Base-by-base conservation (phyloP, 1,139 yeast genomes). In the Lodderomyces beijingensis region DNA sequence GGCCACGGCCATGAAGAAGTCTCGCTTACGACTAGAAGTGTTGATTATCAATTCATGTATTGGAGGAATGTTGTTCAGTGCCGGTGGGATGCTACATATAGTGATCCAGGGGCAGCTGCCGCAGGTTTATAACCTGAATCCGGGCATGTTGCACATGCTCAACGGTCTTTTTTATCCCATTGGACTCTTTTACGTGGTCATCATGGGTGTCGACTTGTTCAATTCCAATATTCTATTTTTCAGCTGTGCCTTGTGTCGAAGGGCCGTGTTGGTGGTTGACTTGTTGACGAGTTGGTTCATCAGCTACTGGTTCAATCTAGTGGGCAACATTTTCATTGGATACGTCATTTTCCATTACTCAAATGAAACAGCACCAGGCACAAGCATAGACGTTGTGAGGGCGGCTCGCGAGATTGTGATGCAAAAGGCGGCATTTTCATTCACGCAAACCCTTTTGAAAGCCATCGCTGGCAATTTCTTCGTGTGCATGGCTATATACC, bases 1-100 rank as follows among this genome's bases (percentile, higher is more conserved):
- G 20, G 93, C 93, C 5, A 83, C 91, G 0, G 69, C 86, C 2
- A 83, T 82, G 91, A 83, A 83, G 51, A 83, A 83, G 49, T 74
- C 89, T 2, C 66, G 93, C 49, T 66, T 81, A 16, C 67, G 77
- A 37, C 43, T 77, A 4, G 79, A 77, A 38, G 67, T 78, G 2
- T 53, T 83, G 18, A 44, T 76, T 0, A 49, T 82, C 20, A 82
- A 82, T 50, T 75, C 88, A 1, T 51, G 83, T 8, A 56, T 81
- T 43, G 94, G 89, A 2, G 94, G 89, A 0, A 47, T 81, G 1
- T 52, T 84, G 9, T 83, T 85, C 52, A 57, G 81, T 18, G 60
- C 79, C 2, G 94, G 94, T 8, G 87, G 91, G 0, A 77, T 84
- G 84, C 62, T 84, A 15, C 75, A 72, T 45, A 62, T 79, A 2